phyloP scores from a whole-genome alignment of 2,329 filamentous ascomycete species.

The Aotearoamyces nothofagi region DNA sequence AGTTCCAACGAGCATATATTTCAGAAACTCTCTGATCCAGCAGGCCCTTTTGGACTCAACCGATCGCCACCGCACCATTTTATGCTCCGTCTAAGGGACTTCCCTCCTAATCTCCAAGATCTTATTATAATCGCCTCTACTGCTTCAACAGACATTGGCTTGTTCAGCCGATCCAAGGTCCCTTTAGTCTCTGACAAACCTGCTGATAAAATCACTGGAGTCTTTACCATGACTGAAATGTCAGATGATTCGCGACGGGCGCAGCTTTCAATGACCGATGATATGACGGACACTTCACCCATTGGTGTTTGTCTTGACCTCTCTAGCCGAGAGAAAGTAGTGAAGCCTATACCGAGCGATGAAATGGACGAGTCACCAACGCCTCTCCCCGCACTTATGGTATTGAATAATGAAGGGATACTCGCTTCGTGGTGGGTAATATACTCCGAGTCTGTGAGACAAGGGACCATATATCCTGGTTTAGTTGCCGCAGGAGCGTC shows the following conservation, averaged over 20 bases:
- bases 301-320: constrained; percentile 73
- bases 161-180: constrained; percentile 59
- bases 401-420: constrained; percentile 79
- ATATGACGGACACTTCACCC: constrained; percentile 55
- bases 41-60: constrained; percentile 53
- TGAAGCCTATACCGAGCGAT: constrained; percentile 61
- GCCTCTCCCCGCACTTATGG: constrained; percentile 70
- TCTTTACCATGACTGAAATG: constrained; percentile 61
- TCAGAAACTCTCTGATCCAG: constrained; percentile 61
- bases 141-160: constrained; percentile 60
- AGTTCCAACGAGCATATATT: constrained; percentile 45
- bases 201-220: constrained; percentile 41
- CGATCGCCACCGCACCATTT: constrained; percentile 60
- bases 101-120: constrained; percentile 67
- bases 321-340: constrained; percentile 66
- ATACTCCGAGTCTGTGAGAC: constrained; percentile 71
- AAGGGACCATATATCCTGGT: constrained; percentile 58
- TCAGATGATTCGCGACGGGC: constrained; percentile 63
- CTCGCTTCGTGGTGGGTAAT: constrained; percentile 83
- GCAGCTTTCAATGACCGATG: constrained; percentile 55
- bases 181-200: constrained; percentile 47
- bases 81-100: constrained; percentile 62
- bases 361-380: constrained; percentile 66
- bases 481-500: constrained; percentile 31
- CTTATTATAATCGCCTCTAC: constrained; percentile 72